Conservation (phyloP, 2,329 filamentous ascomycete genomes). For the Fusarium decemcellulare region DNA sequence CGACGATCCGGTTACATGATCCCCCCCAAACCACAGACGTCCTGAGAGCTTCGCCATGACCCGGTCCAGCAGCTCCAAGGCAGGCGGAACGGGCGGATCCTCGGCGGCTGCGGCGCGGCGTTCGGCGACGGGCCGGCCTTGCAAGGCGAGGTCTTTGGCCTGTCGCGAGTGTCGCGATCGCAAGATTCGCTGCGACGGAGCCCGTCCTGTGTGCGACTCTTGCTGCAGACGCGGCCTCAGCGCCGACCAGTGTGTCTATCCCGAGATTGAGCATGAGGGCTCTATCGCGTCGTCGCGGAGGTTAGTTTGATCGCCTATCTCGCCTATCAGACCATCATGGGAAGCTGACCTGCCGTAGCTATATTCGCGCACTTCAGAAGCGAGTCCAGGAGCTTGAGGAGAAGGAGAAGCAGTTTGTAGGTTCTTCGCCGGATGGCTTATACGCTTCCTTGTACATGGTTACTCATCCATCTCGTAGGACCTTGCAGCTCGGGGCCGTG, state of each 20-base stretch:
- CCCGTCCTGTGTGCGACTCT: conserved; percentile 46
- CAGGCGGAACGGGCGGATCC: conserved; percentile 29
- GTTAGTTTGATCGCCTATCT: conserved; percentile 25
- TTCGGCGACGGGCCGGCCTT: conserved; percentile 40
- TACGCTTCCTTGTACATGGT: neutral
- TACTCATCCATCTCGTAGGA: conserved; percentile 30
- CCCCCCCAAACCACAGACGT: neutral
- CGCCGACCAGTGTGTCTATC: conserved; percentile 45
- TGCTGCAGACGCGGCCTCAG: conserved; percentile 43
- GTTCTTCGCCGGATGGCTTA: conserved; percentile 24
- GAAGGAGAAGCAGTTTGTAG: conserved; percentile 44
- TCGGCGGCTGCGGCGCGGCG: conserved; percentile 38
- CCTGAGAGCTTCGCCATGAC: conserved; percentile 3
- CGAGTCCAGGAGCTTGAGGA: conserved; percentile 47
- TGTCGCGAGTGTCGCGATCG: conserved; percentile 49
- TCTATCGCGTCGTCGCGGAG: conserved; percentile 47
- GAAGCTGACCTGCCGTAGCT: conserved; percentile 24
- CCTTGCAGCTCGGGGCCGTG: conserved; percentile 27
- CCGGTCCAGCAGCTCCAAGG: conserved; percentile 19
- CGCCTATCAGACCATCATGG: neutral
- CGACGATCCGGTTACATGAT: conserved; percentile 8
- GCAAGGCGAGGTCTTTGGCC: conserved; percentile 46
- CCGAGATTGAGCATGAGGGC: conserved; percentile 47
- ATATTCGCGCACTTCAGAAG: conserved; percentile 47
- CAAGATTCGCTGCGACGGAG: conserved; percentile 49